Conservation (phyloP, 108 stramenopile genomes). For the Phaeodactylum tricornutum region DNA sequence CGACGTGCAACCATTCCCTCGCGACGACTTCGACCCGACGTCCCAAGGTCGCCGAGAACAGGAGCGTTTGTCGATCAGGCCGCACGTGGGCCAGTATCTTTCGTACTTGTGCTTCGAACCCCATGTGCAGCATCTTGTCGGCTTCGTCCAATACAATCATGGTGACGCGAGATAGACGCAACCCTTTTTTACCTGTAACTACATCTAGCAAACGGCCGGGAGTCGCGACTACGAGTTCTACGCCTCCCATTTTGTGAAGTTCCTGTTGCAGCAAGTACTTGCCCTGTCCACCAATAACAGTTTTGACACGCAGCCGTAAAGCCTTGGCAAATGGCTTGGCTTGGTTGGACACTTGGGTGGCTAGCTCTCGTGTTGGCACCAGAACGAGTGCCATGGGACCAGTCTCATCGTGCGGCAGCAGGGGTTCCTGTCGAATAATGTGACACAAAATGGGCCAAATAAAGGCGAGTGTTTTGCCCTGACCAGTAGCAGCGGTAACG, state of each 20-base stretch:
- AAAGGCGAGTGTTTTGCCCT: slow-evolving; percentile 92
- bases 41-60: slow-evolving; percentile 65
- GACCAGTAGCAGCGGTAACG: slow-evolving; percentile 75
- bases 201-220: slow-evolving; percentile 96
- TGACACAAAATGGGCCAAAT: slow-evolving; percentile 76
- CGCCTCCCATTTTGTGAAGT: slow-evolving; percentile 24
- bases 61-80: slow-evolving; percentile 71
- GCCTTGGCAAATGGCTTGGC: slow-evolving; percentile 34
- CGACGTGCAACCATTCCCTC: slow-evolving; percentile 56
- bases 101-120: slow-evolving; percentile 82
- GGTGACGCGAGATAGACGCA: slow-evolving; percentile 20
- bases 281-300: slow-evolving; percentile 68
- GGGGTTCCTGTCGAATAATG: not conserved
- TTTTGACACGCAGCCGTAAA: slow-evolving; percentile 22
- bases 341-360: slow-evolving; percentile 74
- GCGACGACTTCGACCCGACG: slow-evolving; percentile 46
- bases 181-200: slow-evolving; percentile 5
- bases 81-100: slow-evolving; percentile 59
- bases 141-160: slow-evolving; percentile 94
- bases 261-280: slow-evolving; percentile 64
- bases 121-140: slow-evolving; percentile 83
- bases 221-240: slow-evolving; percentile 87
- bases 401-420: slow-evolving; percentile 4
- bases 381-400: slow-evolving; percentile 35
- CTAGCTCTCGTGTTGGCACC: slow-evolving; percentile 95